Conservation (phyloP, 2,329 filamentous ascomycete genomes). For the Xylaria sp. region DNA sequence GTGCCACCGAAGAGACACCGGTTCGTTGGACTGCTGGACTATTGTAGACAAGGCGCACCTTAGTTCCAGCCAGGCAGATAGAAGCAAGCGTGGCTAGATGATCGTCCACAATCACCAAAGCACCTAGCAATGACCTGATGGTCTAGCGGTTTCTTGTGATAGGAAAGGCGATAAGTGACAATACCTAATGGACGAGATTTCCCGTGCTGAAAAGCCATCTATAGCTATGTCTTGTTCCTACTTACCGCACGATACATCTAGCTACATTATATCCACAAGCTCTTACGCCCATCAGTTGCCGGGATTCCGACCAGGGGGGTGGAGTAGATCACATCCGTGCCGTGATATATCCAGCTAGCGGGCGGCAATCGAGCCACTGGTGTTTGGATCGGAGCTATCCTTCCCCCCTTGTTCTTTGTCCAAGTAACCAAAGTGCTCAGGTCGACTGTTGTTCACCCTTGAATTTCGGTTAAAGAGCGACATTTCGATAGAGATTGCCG, state of each 20-base stretch:
- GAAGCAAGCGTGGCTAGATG: not conserved
- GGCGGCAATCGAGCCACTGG: slow-evolving; percentile 33
- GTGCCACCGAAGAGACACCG: not conserved
- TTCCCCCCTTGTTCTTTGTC: slow-evolving; percentile 19
- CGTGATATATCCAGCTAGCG: not conserved
- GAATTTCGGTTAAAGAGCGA: no score
- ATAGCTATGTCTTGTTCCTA: not conserved
- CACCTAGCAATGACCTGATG: not conserved
- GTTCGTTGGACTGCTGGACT: not conserved
- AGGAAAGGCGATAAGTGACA: not conserved
- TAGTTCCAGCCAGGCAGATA: not conserved
- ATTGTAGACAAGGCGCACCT: not conserved
- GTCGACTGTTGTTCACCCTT: no score
- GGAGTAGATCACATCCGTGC: slow-evolving; percentile 1
- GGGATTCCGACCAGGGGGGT: not conserved
- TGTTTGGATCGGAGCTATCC: slow-evolving; percentile 28
- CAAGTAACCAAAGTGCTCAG: no score
- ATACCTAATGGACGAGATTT: not conserved
- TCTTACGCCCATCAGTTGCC: not conserved
- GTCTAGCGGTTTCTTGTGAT: not conserved
- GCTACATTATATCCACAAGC: not conserved
- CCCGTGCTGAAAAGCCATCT: not conserved
- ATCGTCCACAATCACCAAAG: not conserved
- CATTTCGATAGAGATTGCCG: no score
- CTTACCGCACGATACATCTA: not conserved